These are phyloP conservation scores for Dictyostelium discoideum DNA, from an alignment of 78 protist genomes.

Conservation along the genomic window DNA sequence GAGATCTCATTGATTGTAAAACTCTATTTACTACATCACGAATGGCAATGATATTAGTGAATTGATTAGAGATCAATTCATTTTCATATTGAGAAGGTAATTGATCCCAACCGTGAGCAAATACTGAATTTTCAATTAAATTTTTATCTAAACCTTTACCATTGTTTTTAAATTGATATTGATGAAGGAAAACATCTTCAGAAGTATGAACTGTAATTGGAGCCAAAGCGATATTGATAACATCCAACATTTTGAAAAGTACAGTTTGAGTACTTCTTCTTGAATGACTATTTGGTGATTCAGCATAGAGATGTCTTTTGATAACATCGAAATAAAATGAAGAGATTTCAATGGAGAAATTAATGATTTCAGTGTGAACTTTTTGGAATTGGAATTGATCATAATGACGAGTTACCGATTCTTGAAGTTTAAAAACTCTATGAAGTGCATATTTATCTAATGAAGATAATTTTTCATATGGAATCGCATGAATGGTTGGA, in stretches of 20 bases:
- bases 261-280: conserved; percentile 82
- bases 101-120: conserved; percentile 42
- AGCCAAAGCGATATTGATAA: conserved; percentile 35
- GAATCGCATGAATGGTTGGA: background rate
- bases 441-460: conserved; percentile 62
- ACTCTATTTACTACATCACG: conserved; percentile 40
- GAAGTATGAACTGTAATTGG: conserved; percentile 70
- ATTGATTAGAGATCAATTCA: background rate
- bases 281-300: conserved; percentile 26
- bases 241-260: conserved; percentile 53
- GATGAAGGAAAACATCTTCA: conserved; percentile 54
- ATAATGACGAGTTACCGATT: conserved; percentile 29
- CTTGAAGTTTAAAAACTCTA: background rate
- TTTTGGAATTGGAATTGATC: conserved; percentile 63
- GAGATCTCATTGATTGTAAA: conserved; percentile 41
- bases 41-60: conserved; percentile 24
- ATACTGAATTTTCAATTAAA: conserved; percentile 7
- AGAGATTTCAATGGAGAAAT: conserved; percentile 85
- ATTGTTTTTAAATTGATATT: conserved; percentile 16
- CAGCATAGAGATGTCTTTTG: conserved; percentile 90
- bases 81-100: conserved; percentile 19
- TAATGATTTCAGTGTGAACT: conserved; percentile 13
- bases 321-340: conserved; percentile 89
- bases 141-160: conserved; percentile 3
- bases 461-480: conserved; percentile 1